phyloP scores from a whole-genome alignment of 2,329 filamentous ascomycete species.

The Cladosporium sp. region DNA sequence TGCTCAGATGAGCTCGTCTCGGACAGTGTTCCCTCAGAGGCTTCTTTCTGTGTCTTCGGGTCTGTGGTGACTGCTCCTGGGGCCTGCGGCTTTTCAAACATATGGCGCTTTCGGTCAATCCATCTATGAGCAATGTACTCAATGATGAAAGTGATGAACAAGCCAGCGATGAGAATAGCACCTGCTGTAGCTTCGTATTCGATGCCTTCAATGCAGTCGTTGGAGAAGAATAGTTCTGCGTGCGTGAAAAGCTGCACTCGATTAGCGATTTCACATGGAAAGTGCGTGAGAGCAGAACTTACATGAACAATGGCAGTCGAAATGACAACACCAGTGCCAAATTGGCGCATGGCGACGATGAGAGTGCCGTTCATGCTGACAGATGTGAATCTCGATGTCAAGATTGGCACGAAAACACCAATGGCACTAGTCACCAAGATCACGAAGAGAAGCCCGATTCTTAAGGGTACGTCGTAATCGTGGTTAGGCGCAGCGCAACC shows the following conservation, averaged over 20 bases:
- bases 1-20: conserved; percentile 1
- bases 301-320: conserved; percentile 53
- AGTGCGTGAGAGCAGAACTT: neutral
- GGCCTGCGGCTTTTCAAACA: conserved; percentile 8
- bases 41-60: conserved; percentile 18
- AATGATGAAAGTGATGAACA: conserved; percentile 68
- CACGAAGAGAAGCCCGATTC: conserved; percentile 69
- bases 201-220: conserved; percentile 63
- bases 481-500: conserved; percentile 49
- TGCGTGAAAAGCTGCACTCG: conserved; percentile 67
- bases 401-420: conserved; percentile 65
- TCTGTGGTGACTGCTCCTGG: neutral
- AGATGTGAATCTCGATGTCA: conserved; percentile 57
- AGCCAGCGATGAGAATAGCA: conserved; percentile 68
- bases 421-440: conserved; percentile 65
- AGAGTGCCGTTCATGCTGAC: conserved; percentile 44
- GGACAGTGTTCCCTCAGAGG: conserved; percentile 15
- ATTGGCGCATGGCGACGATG: conserved; percentile 65
- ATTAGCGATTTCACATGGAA: neutral
- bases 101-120: conserved; percentile 11
- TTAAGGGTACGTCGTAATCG: conserved; percentile 63
- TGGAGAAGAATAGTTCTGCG: conserved; percentile 67
- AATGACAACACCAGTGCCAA: conserved; percentile 69
- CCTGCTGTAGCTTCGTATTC: conserved; percentile 66
- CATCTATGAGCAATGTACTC: conserved; percentile 53